Evolutionary conservation across 1,284 basidiomycete species (phyloP), one percentile per base, ranked within the genome.

Genomic region (Cryptococcus hybrid): DNA sequence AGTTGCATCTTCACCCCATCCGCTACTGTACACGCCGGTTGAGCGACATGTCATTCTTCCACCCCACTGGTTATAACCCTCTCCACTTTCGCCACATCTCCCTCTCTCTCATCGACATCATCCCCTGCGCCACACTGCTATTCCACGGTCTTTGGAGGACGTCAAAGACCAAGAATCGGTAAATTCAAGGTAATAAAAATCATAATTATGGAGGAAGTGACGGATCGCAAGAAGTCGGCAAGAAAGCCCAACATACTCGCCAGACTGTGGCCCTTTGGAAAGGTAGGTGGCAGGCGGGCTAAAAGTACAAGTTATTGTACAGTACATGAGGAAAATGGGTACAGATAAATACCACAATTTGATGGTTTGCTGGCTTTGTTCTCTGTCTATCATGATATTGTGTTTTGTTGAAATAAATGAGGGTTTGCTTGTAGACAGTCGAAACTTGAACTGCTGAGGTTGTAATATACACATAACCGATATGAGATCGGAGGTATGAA

Each of bases 151-250:
- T 51, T 30, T 51, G 50, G 48, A 24, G 34, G 50, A 51, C 37
- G 50, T 6, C 50, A 51, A 40, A 51, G 50, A 30, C 50, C 50
- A 51, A 39, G 12, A 18, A 15, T 42, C 50, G 35, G n/a, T 51
- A 24, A 8, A 47, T 8, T 13, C 15, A 47, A 47, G 47, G 47
- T 47, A 47, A 47, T 47, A 47, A 47, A 34, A 47, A 34, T 44
- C n/a, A 7, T 44, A 44, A 15, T 35, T 47, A 34, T 47, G 18
- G 30, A 47, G 47, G 34, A 47, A 47, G 24, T 34, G 18, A 30
- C 24, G 18, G 47, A 47, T 37, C 7, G 12, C 15, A 40, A n/a
- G 37, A 39, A 40, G 46, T 47, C 9, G 46, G 18, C 46, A 30
- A 30, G 4, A 30, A n/a, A n/a, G n/a, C n/a, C 30, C 30, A 30